Base-by-base conservation (phyloP, 768 basidiomycete genomes). In the Amanita brunnescens region DNA sequence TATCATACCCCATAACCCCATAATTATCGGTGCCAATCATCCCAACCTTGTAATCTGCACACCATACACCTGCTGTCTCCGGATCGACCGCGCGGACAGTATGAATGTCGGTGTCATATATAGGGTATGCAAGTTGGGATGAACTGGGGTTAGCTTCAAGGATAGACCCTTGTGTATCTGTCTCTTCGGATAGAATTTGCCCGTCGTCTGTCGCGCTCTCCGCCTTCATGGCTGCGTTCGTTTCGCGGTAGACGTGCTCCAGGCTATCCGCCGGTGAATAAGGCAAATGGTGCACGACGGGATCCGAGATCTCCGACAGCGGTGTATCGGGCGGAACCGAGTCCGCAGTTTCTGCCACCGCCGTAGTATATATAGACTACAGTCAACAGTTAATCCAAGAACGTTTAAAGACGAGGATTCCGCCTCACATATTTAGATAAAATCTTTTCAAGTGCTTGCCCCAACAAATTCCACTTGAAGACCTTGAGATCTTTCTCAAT, bases 401-500 rank as follows among this genome's bases (percentile, higher is more conserved):
- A 24, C 20, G 54, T 20, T 21, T 18, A 20, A 29, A 52, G 18
- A 18, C 47, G 13, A 50, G 45, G 37, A 26, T n/a, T 3, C 20
- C 0, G 21, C n/a, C 26, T 49, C 58, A 89, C 88, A 61, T 90
- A 91, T 90, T 88, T 88, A 3, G 83, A 81, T 18, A 89, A 71
- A 52, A 90, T 87, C 64, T 88, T 90, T 42, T 86, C 82, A 47
- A 91, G 65, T 0, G 87, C 86, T 55, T 81, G 78, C 14, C 76
- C 76, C n/a, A 91, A 71, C 40, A 78, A 64, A 24, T 71, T 72
- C 88, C 88, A 91, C 35, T 81, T 78, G 58, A 91, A 91, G 6
- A 90, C 85, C 64, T 91, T 91, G 61, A 99, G 77, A 61, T 97
- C 92, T 74, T 98, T 97, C 62, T 97, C 95, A 55, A 98, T 99